Percentiles rank a stretch among this genome's conserved stretches.
phyloP scores from a whole-genome alignment of 2,329 filamentous ascomycete genomes.

The Fulvia fulva region DNA sequence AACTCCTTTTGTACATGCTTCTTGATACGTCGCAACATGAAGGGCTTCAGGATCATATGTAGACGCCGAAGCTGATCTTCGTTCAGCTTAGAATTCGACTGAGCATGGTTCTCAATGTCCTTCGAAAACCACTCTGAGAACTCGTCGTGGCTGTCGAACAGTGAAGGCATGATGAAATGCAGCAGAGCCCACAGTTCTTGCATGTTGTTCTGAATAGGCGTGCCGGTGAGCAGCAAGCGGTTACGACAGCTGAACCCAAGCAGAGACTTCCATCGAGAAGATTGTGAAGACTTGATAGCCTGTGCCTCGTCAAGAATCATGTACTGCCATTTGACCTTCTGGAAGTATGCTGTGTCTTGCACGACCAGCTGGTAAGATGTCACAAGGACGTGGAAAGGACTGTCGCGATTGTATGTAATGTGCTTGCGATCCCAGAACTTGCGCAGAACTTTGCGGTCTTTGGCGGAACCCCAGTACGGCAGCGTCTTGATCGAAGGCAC shows the following conservation, averaged over 20 bases:
- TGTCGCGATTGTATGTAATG: slow-evolving; percentile 88
- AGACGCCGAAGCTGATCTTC: slow-evolving; percentile 94
- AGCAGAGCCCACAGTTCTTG: slow-evolving; percentile 96
- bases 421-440: slow-evolving; percentile 99
- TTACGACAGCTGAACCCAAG: slow-evolving; percentile 94
- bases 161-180: slow-evolving; percentile 99
- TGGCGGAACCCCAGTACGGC: slow-evolving; percentile 94
- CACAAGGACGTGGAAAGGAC: slow-evolving; percentile 90
- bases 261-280: slow-evolving; percentile 93
- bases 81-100: slow-evolving; percentile 99
- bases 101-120: slow-evolving; percentile 95
- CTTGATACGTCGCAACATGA: slow-evolving; percentile 99
- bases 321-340: slow-evolving; percentile 99
- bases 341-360: slow-evolving; percentile 93
- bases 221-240: slow-evolving; percentile 87
- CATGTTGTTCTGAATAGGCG: slow-evolving; percentile 99
- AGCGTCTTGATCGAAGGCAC: slow-evolving; percentile 92
- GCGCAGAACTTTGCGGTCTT: slow-evolving; percentile 88
- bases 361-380: slow-evolving; percentile 98
- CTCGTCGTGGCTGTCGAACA: slow-evolving; percentile 91
- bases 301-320: slow-evolving; percentile 99
- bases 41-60: slow-evolving; percentile 98
- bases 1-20: slow-evolving; percentile 99
- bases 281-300: slow-evolving; percentile 96
- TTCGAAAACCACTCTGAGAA: slow-evolving; percentile 94